Conservation (phyloP, 495 filamentous ascomycete genomes). For the Glarea lozoyensis region DNA sequence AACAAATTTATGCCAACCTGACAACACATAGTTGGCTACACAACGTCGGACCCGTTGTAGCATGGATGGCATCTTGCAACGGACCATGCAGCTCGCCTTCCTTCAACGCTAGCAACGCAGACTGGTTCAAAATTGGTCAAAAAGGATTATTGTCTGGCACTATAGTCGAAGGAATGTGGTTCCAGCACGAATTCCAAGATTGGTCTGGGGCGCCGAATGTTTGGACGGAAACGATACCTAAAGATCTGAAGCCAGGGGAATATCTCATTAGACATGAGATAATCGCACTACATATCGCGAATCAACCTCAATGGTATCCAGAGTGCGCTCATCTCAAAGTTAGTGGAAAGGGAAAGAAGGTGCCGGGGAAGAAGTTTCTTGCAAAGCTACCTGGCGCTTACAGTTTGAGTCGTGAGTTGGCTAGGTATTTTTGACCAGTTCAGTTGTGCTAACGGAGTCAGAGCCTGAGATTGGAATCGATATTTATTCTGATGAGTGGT, state of each 20-base stretch:
- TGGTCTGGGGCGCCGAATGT: constrained; percentile 33
- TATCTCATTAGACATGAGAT: constrained; percentile 39
- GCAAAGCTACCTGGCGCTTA: constrained; percentile 43
- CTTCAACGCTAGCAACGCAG: constrained; percentile 28
- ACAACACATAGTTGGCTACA: too few relatives aligned
- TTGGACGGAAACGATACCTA: constrained; percentile 42
- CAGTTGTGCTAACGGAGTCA: constrained; percentile 2
- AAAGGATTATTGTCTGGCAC: constrained; percentile 36
- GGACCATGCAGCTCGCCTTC: constrained; percentile 29
- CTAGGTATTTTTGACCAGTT: constrained; percentile 11
- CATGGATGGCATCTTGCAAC: constrained; percentile 37
- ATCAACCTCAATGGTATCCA: constrained; percentile 45
- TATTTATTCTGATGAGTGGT: constrained; percentile 32
- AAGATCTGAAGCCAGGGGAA: constrained; percentile 30
- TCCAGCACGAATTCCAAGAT: constrained; percentile 38
- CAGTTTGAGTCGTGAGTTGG: constrained; percentile 30
- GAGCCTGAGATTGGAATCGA: constrained; percentile 44
- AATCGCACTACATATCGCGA: constrained; percentile 40
- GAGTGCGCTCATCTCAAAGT: constrained; percentile 46
- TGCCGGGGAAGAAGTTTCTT: constrained; percentile 32
- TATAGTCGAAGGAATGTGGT: constrained; percentile 42
- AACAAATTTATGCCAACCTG: too few relatives aligned
- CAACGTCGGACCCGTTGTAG: constrained; percentile 41
- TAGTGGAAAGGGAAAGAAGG: constrained; percentile 29
- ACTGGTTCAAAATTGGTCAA: constrained; percentile 48